phyloP scores from a whole-genome alignment of 495 filamentous ascomycete species.

The Aspergillus panamensis region DNA sequence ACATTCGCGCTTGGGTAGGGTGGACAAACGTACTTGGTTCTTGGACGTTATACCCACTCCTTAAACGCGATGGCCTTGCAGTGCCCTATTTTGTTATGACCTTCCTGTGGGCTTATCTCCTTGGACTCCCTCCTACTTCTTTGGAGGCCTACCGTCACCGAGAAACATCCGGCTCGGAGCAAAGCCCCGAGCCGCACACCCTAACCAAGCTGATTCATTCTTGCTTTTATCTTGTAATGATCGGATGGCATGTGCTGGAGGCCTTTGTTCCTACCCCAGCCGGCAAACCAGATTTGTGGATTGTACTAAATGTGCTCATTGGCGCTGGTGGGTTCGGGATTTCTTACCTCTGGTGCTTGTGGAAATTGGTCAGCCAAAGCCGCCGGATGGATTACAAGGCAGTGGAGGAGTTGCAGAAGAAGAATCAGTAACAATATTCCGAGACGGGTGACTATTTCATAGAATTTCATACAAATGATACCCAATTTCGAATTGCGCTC shows the following conservation, averaged over 20 bases:
- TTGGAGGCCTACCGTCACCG: conserved; percentile 57
- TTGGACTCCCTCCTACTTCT: conserved; percentile 78
- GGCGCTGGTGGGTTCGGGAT: conserved; percentile 81
- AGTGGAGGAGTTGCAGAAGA: conserved; percentile 35
- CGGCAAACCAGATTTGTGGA: conserved; percentile 87
- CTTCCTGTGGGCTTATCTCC: conserved; percentile 82
- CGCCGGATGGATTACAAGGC: conserved; percentile 27
- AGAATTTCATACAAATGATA: conserved; percentile 24
- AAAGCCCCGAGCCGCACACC: conserved; percentile 43
- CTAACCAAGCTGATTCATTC: conserved; percentile 66
- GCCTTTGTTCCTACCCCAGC: conserved; percentile 60
- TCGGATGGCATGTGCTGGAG: conserved; percentile 75
- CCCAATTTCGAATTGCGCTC: conserved; percentile 21
- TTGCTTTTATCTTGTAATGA: conserved; percentile 71
- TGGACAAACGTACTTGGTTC: conserved; percentile 87
- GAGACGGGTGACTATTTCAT: neutral
- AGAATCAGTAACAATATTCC: conserved; percentile 34
- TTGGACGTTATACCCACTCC: conserved; percentile 92
- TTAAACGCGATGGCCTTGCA: conserved; percentile 76
- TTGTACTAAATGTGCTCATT: conserved; percentile 81
- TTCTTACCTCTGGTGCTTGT: conserved; percentile 87
- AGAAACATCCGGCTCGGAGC: conserved; percentile 35
- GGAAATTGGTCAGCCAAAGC: conserved; percentile 63
- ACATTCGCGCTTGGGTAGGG: conserved; percentile 81
- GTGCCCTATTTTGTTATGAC: conserved; percentile 83